Percentiles rank a stretch among this genome's conserved stretches.
Conservation (phyloP, 1,284 basidiomycete species). For the Cystobasidium pallidum region DNA sequence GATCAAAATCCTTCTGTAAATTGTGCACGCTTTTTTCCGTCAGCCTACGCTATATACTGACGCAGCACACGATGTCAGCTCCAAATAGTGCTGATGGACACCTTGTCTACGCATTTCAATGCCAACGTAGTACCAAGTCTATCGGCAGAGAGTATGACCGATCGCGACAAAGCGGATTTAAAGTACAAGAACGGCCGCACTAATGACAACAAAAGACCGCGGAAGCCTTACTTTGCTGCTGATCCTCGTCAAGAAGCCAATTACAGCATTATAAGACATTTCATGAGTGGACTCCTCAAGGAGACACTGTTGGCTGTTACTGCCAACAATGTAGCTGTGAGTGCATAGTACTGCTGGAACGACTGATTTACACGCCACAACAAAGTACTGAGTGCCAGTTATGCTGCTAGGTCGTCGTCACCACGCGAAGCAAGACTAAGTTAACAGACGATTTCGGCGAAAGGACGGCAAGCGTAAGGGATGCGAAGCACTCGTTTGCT, state of each 20-base stretch:
- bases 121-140: constrained; percentile 40
- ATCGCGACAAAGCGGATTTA: constrained; percentile 3
- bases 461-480: constrained; percentile 5
- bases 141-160: constrained; percentile 17
- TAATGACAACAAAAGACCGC: constrained; percentile 14
- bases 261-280: constrained; percentile 12
- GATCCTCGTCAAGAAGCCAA: constrained; percentile 18
- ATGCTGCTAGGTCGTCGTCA: constrained; percentile 24
- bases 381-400: not conserved
- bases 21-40: not conserved
- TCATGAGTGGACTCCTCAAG: constrained; percentile 16
- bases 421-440: constrained; percentile 40
- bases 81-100: constrained; percentile 42
- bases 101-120: constrained; percentile 37
- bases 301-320: constrained; percentile 30
- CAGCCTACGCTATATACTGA: constrained; percentile 5
- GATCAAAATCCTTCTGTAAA: constrained; percentile 13
- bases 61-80: constrained; percentile 9
- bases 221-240: not conserved
- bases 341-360: not conserved
- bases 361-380: no score
- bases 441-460: constrained; percentile 40
- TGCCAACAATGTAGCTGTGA: constrained; percentile 24
- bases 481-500: constrained; percentile 42
- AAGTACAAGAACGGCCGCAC: constrained; percentile 10